phyloP scores from a whole-genome alignment of 345 rosid species.

The Aurinia saxatilis region DNA sequence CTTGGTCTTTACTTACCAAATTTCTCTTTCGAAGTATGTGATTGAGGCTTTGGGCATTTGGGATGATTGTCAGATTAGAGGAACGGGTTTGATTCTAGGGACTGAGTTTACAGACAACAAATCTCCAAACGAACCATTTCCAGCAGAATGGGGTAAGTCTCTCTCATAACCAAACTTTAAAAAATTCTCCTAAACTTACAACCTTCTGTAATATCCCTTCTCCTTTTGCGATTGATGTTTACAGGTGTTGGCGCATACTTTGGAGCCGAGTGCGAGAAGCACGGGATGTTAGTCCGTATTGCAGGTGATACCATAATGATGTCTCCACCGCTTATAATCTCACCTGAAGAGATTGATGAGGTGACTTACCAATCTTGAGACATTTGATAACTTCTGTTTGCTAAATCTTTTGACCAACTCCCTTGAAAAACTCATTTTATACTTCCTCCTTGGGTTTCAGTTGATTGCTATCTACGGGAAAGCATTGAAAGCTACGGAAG shows the following conservation, averaged over 20 bases:
- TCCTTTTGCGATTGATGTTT: background rate
- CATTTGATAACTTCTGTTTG: background rate
- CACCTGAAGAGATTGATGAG: conserved; percentile 71
- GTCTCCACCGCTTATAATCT: conserved; percentile 78
- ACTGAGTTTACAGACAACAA: conserved; percentile 86
- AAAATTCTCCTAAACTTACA: background rate
- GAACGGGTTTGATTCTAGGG: conserved; percentile 83
- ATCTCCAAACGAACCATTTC: conserved; percentile 84
- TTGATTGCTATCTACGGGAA: conserved; percentile 58
- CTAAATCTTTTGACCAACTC: background rate
- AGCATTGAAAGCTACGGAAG: conserved; percentile 73
- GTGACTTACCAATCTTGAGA: conserved; percentile 25
- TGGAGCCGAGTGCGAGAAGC: conserved; percentile 78
- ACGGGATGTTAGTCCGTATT: conserved; percentile 80
- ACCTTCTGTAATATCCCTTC: background rate
- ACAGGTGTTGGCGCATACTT: conserved; percentile 85
- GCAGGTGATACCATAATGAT: conserved; percentile 87
- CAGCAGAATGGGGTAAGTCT: conserved; percentile 89
- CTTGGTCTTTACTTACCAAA: background rate
- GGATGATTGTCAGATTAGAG: conserved; percentile 59
- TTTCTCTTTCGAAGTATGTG: background rate
- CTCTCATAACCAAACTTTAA: background rate
- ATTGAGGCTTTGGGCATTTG: background rate
- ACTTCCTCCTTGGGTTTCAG: conserved; percentile 28
- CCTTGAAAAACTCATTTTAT: background rate